Evolutionary conservation across 257 asterid species (phyloP).

Genomic region (Solanum paucissectum): DNA sequence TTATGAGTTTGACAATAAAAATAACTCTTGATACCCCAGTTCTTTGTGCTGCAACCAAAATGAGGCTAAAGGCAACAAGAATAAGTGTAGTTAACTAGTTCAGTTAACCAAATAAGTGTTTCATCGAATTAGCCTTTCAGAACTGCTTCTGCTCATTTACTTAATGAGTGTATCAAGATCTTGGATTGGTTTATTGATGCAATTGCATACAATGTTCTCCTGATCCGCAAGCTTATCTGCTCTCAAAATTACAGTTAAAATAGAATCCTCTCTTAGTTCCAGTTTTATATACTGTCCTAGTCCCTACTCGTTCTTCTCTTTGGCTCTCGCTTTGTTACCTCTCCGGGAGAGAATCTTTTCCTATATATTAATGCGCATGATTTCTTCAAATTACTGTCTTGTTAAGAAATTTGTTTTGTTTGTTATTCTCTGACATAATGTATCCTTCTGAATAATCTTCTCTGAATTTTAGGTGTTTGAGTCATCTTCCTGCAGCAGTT

Average conservation of each 20-base stretch:
- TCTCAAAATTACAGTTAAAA: neutral
- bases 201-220: neutral
- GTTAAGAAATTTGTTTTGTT: neutral
- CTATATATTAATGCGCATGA: neutral
- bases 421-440: neutral
- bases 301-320: neutral
- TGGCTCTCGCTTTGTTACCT: neutral
- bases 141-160: neutral
- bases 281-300: neutral
- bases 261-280: neutral
- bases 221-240: neutral
- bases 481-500: constrained; percentile 89
- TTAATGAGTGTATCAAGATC: neutral
- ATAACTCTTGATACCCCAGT: neutral
- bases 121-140: neutral
- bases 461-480: constrained; percentile 64
- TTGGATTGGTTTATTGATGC: neutral
- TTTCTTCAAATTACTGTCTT: neutral
- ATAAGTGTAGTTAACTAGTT: neutral
- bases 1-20: neutral
- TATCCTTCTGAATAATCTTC: constrained; percentile 9
- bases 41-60: neutral
- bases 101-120: neutral
- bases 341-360: neutral
- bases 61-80: neutral